Base-by-base conservation (phyloP, 1,284 basidiomycete genomes). In the Coniferiporia weirii region DNA sequence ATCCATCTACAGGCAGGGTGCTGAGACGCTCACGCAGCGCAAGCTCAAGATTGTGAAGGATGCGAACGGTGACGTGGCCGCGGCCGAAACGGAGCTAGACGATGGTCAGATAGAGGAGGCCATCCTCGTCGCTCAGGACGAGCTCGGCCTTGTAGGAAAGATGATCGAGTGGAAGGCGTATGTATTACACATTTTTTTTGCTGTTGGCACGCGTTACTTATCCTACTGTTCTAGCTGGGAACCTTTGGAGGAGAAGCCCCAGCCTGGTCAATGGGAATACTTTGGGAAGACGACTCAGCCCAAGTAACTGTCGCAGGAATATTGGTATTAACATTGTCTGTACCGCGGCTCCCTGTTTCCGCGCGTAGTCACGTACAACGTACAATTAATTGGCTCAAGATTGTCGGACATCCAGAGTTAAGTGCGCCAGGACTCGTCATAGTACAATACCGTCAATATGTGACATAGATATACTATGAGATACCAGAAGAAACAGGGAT, bases 121-220 rank as follows among this genome's bases (percentile, higher is more conserved):
- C 43, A 68, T 99, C 63, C 79, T 86, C 66, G 85, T 93, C 74
- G 95, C 95, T 3, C 73, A 87, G 66, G 89, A 91, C 65, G 96
- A 99, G 75, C 76, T 92, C 61, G 78, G 75, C 54, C 76, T 98
- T 48, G 90, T 82, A 1, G 79, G 79, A 43, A 92, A 93, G 76
- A 93, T 98, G 89, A 70, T 88, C 22, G 91, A 96, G 70, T 98
- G 93, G 93, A 97, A 98, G 78, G 84, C 91, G 95, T 99, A 73
- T 76, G 93, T 90, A 17, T 51, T 47, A 12, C 44, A 52, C 60
- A 43, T 17, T 45, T 34, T 57, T 56, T 35, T 27, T 5, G 27
- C 27, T 56, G 45, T 56, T 47, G 36, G 59, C 51, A 54, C 52
- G 27, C 36, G 58, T 54, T 51, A 59, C 53, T 56, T 56, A 47